Base-by-base conservation (phyloP, 805 yeast genomes). In the Sugiyamaella mastotermitis region DNA sequence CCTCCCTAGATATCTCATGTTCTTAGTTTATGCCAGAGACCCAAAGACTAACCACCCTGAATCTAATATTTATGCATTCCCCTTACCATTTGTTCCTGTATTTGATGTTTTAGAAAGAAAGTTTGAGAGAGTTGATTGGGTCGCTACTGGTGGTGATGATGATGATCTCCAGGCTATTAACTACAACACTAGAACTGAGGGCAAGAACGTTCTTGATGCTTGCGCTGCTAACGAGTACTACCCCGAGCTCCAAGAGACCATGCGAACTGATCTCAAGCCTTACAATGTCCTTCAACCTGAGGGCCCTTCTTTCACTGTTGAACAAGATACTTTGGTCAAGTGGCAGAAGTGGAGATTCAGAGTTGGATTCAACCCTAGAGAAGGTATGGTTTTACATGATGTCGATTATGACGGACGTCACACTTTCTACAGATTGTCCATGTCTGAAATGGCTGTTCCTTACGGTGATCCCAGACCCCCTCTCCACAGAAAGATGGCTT, bases 271-370 rank as follows among this genome's bases (percentile, higher is more conserved):
- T 26, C 67, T 81, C 49, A 82, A 81, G 60, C 92, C 92, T 29
- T 71, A 82, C 56, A 61, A 78, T 47, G 71, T 80, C 84, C 79
- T 64, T 83, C 92, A 83, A 63, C 90, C 92, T 35, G 90, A 83
- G 50, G 94, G 94, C 46, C 76, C 87, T 9, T 77, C 85, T 2
- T 83, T 79, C 66, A 52, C 69, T 16, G 63, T 76, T 33, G 46
- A 49, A 15, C 37, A 43, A 5, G 80, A 79, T 27, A 64, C 73
- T 46, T 76, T 76, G 56, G 71, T 83, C 49, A 61, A 65, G 43
- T 83, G 94, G 94, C 90, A 80, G 64, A 86, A 80, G 17, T 83
- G 92, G 92, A 80, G 78, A 58, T 80, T 83, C 65, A 71, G 80
- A 58, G 83, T 76, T 30, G 70, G 76, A 37, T 66, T 83, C 35